Evolutionary conservation across 345 rosid species (phyloP), one percentile per base, ranked within the genome.

Genomic region (Salix caprea): DNA sequence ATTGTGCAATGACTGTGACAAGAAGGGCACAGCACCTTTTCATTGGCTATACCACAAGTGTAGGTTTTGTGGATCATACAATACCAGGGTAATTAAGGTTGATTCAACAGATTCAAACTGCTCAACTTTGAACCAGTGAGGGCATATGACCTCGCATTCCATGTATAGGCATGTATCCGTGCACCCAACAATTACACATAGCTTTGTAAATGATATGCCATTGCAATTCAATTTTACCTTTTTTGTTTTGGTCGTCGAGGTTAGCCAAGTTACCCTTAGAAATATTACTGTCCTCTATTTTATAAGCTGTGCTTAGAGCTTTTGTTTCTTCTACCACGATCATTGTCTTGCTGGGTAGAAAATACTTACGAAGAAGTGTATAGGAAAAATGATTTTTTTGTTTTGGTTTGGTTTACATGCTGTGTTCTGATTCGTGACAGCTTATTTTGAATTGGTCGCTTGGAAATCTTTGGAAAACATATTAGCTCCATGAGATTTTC

Each of bases 11-110:
- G 97, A 93, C 69, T 93, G 97, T 67, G 91, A 91, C 76, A 80
- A 79, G 77, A 93, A 90, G 81, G 90, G 96, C 54, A 85, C 80
- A 0, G 78, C 94, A 46, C 76, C 74, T 62, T 93, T 93, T 88
- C 97, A 93, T 69, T 93, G 97, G 97, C 81, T 93, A 46, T 91
- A 93, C 83, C 97, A 93, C 79, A 93, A 93, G 82, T 93, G 97
- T 28, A 81, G 87, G 32, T 66, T 34, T 21, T 92, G 96, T n/a
- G 88, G 96, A 68, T 93, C 97, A 6, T 93, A 91, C 86, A 93
- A 93, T 80, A 93, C 93, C n/a, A 87, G 96, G 24, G 91, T 93
- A 68, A 90, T 93, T 82, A 91, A 81, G 82, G 77, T 82, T 19
- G 92, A 77, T 28, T 65, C 78, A 32, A 40, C 69, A 34, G 61